Evolutionary conservation across 352 stramenopile species (phyloP).

Genomic region (Phytophthora cryptogea): DNA sequence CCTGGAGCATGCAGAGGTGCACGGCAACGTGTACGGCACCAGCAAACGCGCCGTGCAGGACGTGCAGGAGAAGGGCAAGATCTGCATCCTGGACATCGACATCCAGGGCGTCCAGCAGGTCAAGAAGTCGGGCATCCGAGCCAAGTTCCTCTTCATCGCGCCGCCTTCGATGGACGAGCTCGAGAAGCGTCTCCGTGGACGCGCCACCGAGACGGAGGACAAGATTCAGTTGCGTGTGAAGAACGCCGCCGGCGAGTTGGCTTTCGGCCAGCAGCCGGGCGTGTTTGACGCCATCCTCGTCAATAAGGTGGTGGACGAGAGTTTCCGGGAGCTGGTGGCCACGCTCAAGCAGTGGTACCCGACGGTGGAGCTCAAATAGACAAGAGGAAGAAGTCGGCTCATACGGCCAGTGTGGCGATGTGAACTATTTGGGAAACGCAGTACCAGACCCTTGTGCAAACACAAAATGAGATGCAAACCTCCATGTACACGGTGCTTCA

Average conservation of each 20-base stretch:
- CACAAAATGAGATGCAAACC: constrained; percentile 2
- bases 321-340: constrained; percentile 68
- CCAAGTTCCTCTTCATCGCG: constrained; percentile 97
- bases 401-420: neutral
- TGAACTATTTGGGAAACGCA: neutral
- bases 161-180: constrained; percentile 95
- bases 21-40: constrained; percentile 98
- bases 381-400: neutral
- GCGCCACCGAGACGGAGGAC: constrained; percentile 96
- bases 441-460: neutral
- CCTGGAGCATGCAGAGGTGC: constrained; percentile 97
- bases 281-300: constrained; percentile 91
- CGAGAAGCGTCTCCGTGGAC: constrained; percentile 93
- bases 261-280: constrained; percentile 81
- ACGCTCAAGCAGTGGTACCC: constrained; percentile 85
- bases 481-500: constrained; percentile 2
- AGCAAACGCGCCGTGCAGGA: constrained; percentile 91
- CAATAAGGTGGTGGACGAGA: constrained; percentile 88
- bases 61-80: constrained; percentile 93
- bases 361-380: constrained; percentile 55
- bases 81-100: constrained; percentile 99
- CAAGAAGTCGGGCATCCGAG: constrained; percentile 83
- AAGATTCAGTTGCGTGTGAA: constrained; percentile 93
- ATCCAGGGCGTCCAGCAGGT: constrained; percentile 97
- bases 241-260: constrained; percentile 94